Percentiles rank a stretch among this genome's conserved stretches.
Evolutionary conservation across 2,329 filamentous ascomycete species (phyloP).

Genomic region (Chrysoporthe puriensis): DNA sequence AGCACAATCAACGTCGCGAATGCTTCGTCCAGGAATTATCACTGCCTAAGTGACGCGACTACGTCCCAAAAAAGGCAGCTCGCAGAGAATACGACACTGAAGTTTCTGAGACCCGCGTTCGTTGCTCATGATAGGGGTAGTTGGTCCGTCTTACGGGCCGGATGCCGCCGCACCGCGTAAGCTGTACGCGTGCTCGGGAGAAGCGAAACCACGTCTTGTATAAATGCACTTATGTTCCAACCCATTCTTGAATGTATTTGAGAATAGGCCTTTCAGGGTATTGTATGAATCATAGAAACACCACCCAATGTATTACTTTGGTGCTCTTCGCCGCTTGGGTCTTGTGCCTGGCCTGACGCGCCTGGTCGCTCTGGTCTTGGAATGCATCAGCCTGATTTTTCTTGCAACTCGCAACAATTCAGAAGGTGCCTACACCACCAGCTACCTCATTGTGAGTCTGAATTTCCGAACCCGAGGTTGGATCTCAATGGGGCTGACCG

Average conservation of each 20-base stretch:
- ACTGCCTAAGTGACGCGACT: neutral
- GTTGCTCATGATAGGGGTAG: constrained; percentile 1
- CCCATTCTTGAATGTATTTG: neutral
- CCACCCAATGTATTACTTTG: constrained; percentile 11
- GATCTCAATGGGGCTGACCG: too few species aligned
- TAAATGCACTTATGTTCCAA: neutral
- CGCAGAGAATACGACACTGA: neutral
- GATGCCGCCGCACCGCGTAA: neutral
- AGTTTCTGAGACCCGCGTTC: neutral
- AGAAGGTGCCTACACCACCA: constrained; percentile 14
- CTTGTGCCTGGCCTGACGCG: constrained; percentile 18
- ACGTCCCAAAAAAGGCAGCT: neutral
- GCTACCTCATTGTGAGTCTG: constrained; percentile 25
- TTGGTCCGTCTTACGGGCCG: constrained; percentile 15
- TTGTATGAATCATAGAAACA: neutral
- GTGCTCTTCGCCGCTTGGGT: constrained; percentile 17
- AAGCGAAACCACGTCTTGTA: neutral
- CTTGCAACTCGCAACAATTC: constrained; percentile 9
- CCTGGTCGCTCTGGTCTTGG: constrained; percentile 14
- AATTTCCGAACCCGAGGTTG: too few species aligned
- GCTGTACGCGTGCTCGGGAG: neutral
- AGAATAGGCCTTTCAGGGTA: too few species aligned
- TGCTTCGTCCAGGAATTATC: neutral
- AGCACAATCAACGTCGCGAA: neutral
- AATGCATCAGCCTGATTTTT: constrained; percentile 19